Evolutionary conservation across 192 early-diverging fungal species (phyloP), one percentile per base, ranked within the genome.

Genomic region (Backusella parvicylindrica): DNA sequence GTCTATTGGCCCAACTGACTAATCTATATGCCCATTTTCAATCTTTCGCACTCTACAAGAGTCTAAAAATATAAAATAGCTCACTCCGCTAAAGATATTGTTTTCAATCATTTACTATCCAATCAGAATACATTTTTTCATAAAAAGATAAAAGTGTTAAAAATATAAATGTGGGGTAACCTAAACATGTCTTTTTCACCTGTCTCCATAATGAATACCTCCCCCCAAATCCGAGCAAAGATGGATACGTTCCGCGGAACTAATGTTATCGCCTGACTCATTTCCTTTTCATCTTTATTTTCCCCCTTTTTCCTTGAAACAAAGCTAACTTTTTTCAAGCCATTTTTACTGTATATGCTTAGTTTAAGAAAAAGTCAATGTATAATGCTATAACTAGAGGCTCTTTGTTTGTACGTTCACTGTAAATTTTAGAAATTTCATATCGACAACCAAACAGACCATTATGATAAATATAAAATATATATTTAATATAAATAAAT

Each of bases 51-150:
- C 43, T 47, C 43, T 47, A 41, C 43, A 21, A 47, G 18, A 6
- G 53, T 60, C 53, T 60, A 60, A 60, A 60, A 60, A 60, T 60
- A 60, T 60, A 60, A 60, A 60, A 60, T 60, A 60, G 26, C 53
- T 23, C 53, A 60, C 53, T 60, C 53, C 53, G 53, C 53, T 12
- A 3, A 2, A 28, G 53, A 23, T 13, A 3, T n/a, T 60, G 23
- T 60, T 60, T 28, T 60, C n/a, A 47, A 47, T 47, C n/a, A 47
- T 47, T n/a, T 60, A 60, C 11, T 13, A 26, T 28, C 53, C 53
- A 60, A 60, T 60, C 3, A 28, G 5, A 60, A 13, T 4, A 2
- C 23, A 9, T 2, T 26, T 1, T 28, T 60, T 60, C 26, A 28
- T 23, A 60, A 60, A 60, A 60, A 3, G 13, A 9, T 13, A 60